Evolutionary conservation across 140 eudicot genomes (phyloP).

Genomic region (Bidens hawaiensis): DNA sequence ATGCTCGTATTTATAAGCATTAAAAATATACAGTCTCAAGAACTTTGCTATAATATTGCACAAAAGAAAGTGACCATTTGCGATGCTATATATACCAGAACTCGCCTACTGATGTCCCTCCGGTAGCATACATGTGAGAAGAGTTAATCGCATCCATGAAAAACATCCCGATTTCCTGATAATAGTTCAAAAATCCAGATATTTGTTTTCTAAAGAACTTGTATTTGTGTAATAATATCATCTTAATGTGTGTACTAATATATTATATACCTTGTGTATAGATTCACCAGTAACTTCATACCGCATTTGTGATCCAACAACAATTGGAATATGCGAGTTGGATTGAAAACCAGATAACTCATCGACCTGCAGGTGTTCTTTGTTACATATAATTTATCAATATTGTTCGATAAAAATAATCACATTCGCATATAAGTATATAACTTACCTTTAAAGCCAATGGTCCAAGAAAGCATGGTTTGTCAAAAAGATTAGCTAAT

Average conservation of each 20-base stretch:
- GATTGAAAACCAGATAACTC: constrained; percentile 73
- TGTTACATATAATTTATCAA: background rate
- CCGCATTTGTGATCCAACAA: constrained; percentile 87
- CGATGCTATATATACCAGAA: constrained; percentile 57
- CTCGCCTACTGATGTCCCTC: constrained; percentile 81
- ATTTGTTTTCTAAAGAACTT: background rate
- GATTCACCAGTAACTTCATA: constrained; percentile 91
- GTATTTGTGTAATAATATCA: background rate
- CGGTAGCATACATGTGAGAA: constrained; percentile 82
- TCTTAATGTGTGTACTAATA: background rate
- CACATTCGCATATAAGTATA: background rate
- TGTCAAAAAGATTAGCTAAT: constrained; percentile 93
- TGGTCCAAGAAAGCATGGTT: constrained; percentile 92
- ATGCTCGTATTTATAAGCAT: background rate
- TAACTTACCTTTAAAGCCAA: constrained; percentile 76
- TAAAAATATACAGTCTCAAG: background rate
- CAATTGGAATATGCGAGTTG: constrained; percentile 88
- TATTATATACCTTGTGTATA: constrained; percentile 51
- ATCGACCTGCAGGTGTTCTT: constrained; percentile 50
- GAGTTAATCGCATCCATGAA: constrained; percentile 81
- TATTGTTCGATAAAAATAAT: background rate
- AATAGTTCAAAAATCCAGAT: background rate
- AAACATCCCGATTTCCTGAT: constrained; percentile 76
- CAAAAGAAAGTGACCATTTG: background rate
- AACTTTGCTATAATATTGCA: background rate